Evolutionary conservation across 2,329 filamentous ascomycete genomes (phyloP), one percentile per base, ranked within the genome.

Genomic region (Diaporthe velutina): DNA sequence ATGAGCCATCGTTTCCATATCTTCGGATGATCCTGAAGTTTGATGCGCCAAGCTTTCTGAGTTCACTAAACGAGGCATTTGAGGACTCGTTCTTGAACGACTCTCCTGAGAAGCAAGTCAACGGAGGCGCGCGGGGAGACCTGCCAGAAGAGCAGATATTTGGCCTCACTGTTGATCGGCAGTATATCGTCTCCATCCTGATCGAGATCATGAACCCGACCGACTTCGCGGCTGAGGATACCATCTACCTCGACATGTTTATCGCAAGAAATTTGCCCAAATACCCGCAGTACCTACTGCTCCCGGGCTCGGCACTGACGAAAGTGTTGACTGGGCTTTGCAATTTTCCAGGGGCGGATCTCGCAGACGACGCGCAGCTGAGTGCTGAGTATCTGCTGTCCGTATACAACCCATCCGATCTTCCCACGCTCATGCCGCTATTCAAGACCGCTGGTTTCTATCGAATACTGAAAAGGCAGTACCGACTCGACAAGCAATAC

Each of bases 211-310:
- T 99, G 95, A 94, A 92, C 67, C 86, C 91, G 0, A 87, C 89
- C 5, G 91, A 94, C 61, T 98, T 98, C 83, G 90, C 92, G 0
- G 84, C 92, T 0, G 91, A 94, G 76, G 95, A 98, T 80, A 96
- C 94, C 17, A 94, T 99, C 73, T 99, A 98, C 83, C 90, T 99
- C 58, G 95, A 99, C 83, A 99, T 99, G 95, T 99, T 99, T 81
- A 94, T 99, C 81, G 96, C 97, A 25, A 92, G 97, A 73, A 99
- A 98, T 81, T 86, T 99, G 67, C 95, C 97, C 4, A 99, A 99
- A 82, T 99, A 98, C 80, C 95, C 96, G 1, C 96, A 98, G 81
- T 98, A 98, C 80, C 92, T 99, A 68, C 90, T 98, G 15, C 91
- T 99, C 61, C 94, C 96, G 0, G 97, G 96, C 25, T 95, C 94